Evolutionary conservation across 225 moss, liverwort and hornwort species (phyloP).

Genomic region (Thuidium tamariscinum): DNA sequence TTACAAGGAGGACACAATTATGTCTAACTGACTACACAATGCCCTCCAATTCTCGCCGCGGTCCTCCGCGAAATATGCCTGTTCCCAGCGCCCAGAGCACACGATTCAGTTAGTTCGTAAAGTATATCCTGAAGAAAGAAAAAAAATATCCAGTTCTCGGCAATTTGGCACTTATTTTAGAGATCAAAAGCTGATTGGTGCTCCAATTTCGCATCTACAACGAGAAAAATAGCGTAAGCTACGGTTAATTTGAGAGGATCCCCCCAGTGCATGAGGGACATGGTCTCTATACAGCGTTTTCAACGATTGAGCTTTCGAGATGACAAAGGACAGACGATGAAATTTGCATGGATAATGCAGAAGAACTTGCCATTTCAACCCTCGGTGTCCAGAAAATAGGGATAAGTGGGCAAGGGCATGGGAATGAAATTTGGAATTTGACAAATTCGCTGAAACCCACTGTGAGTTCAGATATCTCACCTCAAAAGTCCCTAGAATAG

Average conservation of each 20-base stretch:
- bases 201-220: background rate
- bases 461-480: background rate
- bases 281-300: background rate
- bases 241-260: background rate
- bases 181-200: background rate
- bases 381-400: background rate
- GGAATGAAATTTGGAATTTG: background rate
- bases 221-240: background rate
- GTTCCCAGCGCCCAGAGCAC: background rate
- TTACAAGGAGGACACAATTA: conserved; percentile 27
- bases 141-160: background rate
- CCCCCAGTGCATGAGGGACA: background rate
- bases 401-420: background rate
- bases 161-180: background rate
- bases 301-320: background rate
- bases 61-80: conserved; percentile 3
- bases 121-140: background rate
- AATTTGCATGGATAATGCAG: background rate
- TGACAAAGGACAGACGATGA: background rate
- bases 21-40: conserved; percentile 9
- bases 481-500: conserved; percentile 8
- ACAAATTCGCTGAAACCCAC: background rate
- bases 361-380: background rate
- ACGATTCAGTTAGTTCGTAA: background rate
- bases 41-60: conserved; percentile 12